These are phyloP conservation scores for Tausonia pullulans DNA, from an alignment of 1,284 basidiomycete species.

Conservation along the genomic window DNA sequence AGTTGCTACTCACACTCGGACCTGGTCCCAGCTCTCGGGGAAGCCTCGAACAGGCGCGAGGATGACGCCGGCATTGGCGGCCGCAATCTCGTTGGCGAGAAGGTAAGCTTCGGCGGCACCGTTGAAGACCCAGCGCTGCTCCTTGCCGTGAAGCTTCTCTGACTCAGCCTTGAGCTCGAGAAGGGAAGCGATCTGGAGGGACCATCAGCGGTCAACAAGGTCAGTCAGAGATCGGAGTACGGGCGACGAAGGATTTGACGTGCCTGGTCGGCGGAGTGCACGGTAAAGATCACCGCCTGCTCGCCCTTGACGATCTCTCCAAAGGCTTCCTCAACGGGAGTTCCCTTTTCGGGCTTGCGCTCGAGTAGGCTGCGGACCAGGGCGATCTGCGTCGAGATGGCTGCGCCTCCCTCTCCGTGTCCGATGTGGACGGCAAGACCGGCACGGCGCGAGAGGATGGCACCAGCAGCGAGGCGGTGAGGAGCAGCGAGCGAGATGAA, in stretches of 20 bases:
- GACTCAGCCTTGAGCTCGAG: constrained; percentile 61
- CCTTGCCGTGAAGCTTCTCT: constrained; percentile 47
- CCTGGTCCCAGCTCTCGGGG: constrained; percentile 55
- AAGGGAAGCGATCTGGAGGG: constrained; percentile 49
- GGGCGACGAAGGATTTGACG: not conserved
- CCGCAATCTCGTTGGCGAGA: constrained; percentile 59
- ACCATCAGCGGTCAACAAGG: not conserved
- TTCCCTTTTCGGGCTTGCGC: constrained; percentile 38
- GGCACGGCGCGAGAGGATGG: constrained; percentile 53
- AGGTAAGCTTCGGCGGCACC: constrained; percentile 65
- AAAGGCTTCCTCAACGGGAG: constrained; percentile 42
- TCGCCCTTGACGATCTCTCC: constrained; percentile 45
- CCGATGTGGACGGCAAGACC: constrained; percentile 60
- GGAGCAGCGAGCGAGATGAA: constrained; percentile 51
- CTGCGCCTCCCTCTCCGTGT: constrained; percentile 33
- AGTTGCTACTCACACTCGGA: constrained; percentile 44
- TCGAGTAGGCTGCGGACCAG: constrained; percentile 53
- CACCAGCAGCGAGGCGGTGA: constrained; percentile 55
- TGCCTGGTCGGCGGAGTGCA: constrained; percentile 49
- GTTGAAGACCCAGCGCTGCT: constrained; percentile 48
- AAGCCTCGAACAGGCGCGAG: constrained; percentile 50
- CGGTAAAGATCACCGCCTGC: constrained; percentile 56
- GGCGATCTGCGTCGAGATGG: constrained; percentile 58
- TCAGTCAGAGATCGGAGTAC: not conserved
- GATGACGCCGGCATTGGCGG: constrained; percentile 60